phyloP scores from a whole-genome alignment of 2,329 filamentous ascomycete species.

The Tolypocladium cylindrosporum region DNA sequence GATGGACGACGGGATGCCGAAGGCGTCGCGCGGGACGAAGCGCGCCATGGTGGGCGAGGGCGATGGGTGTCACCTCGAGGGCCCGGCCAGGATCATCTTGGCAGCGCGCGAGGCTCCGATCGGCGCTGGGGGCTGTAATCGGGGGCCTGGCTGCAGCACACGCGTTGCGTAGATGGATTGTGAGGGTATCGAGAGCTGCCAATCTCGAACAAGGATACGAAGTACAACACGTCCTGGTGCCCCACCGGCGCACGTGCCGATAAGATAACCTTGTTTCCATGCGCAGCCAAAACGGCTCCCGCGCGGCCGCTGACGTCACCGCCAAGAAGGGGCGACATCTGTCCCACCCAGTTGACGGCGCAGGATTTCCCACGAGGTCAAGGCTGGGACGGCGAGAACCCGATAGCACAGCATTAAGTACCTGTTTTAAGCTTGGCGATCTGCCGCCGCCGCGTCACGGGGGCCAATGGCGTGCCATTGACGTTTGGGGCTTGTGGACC shows the following conservation, averaged over 20 bases:
- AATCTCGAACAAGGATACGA: neutral
- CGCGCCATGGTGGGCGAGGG: slow-evolving; percentile 6
- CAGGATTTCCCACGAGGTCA: neutral
- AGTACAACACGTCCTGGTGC: neutral
- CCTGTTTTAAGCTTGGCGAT: neutral
- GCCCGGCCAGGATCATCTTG: neutral
- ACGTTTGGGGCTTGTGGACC: no score
- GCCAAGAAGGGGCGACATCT: neutral
- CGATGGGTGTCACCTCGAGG: neutral
- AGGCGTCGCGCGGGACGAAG: slow-evolving; percentile 67
- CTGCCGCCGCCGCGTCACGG: neutral
- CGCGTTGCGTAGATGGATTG: neutral
- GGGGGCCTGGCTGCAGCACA: neutral
- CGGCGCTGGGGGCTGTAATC: neutral
- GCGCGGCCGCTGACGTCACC: neutral
- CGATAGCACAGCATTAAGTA: neutral
- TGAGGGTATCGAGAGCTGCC: neutral
- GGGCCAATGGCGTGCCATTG: neutral
- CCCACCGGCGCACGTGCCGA: neutral
- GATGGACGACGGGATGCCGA: slow-evolving; percentile 63
- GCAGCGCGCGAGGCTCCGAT: neutral
- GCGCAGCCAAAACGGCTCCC: neutral
- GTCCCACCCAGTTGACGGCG: neutral
- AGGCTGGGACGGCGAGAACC: no score
- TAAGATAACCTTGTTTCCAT: neutral